phyloP scores from a whole-genome alignment of 176 grass and related monocot species.

The Saccharum spontaneum region DNA sequence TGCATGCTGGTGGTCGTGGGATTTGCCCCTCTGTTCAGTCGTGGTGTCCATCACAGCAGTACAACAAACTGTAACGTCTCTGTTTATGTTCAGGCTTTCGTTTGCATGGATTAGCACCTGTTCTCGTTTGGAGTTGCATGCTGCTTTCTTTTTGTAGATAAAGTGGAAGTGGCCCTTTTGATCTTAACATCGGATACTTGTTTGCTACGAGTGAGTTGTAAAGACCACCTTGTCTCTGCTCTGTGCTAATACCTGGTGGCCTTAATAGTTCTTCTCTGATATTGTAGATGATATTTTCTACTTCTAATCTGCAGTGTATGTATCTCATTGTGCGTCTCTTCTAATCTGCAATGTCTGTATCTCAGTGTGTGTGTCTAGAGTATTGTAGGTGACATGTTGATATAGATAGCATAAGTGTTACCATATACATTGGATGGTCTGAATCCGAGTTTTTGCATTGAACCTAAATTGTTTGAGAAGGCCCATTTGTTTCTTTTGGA shows the following conservation, averaged over 20 bases:
- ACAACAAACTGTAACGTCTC: slow-evolving; percentile 28
- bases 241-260: slow-evolving; percentile 1
- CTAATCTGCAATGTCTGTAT: slow-evolving; percentile 15
- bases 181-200: slow-evolving; percentile 28
- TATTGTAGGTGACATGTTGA: background rate
- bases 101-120: slow-evolving; percentile 26
- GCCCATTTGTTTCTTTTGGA: background rate
- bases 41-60: background rate
- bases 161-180: background rate
- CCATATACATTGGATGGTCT: background rate
- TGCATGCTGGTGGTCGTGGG: slow-evolving; percentile 36
- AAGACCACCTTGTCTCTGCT: slow-evolving; percentile 37
- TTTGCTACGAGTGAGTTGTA: background rate
- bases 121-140: slow-evolving; percentile 41
- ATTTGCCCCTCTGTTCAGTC: slow-evolving; percentile 28
- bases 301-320: slow-evolving; percentile 2
- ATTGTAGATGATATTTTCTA: background rate
- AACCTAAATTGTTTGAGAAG: background rate
- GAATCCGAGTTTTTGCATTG: background rate
- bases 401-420: background rate
- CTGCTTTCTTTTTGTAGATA: slow-evolving; percentile 14
- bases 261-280: slow-evolving; percentile 8
- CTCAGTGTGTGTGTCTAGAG: slow-evolving; percentile 5
- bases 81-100: slow-evolving; percentile 24
- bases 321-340: slow-evolving; percentile 10